Evolutionary conservation across 371 early-diverging fungal species (phyloP), one percentile per base, ranked within the genome.

Genomic region (Mortierella sp.): DNA sequence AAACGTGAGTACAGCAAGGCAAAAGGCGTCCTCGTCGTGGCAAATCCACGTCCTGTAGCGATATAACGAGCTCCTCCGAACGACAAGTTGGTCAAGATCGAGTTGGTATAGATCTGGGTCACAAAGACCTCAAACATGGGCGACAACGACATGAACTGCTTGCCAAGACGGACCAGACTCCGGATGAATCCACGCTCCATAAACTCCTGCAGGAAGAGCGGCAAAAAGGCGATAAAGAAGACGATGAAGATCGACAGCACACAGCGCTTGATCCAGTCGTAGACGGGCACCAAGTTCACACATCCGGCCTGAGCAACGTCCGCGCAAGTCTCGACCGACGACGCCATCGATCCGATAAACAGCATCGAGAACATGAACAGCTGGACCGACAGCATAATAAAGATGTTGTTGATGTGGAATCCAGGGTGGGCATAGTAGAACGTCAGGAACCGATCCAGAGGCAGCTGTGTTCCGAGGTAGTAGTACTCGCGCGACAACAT

Each of bases 381-480:
- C 71, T 95, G 94, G 24, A 96, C 91, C 14, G 97, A 91, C 72
- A 94, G 74, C 91, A 95, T 94, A 73, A 95, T 94, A 79, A 96
- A 92, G 50, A 96, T 92, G 86, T 96, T 96, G 88, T 95, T 96
- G 80, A 96, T 88, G 74, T 96, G 96, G 89, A 96, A 96, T 24
- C 96, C 97, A 34, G 96, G 94, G 79, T 96, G 96, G 39, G 96
- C 95, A 79, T 94, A 95, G 83, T 91, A 96, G 84, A 96, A 95
- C 5, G 96, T 95, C 74, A 96, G 85, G 87, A 96, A 92, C 7
- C 96, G 90, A 79, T 96, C 96, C 50, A 96, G 78, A 2, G 96
- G 95, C 55, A 96, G 88, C 68, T 92, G 93, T 16, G 95, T 92
- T 40, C 96, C 95, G 48, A 96, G 89, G 77, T 94, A 94, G 84